Evolutionary conservation across 192 early-diverging fungal species (phyloP).

Genomic region (Backusella morwellensis): DNA sequence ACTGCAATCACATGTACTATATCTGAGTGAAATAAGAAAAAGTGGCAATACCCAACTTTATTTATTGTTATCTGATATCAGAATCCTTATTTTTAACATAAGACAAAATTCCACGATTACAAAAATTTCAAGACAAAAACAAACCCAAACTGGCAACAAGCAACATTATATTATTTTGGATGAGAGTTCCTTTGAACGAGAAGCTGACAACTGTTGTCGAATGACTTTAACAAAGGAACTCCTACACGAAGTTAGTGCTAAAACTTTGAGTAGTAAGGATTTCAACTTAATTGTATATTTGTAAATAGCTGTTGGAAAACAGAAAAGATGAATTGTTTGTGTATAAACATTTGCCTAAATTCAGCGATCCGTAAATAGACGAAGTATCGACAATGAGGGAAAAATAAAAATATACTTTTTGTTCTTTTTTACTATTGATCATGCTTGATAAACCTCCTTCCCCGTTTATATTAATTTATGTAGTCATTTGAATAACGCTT

Average conservation of each 20-base stretch:
- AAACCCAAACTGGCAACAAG: not conserved
- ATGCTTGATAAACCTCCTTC: not conserved
- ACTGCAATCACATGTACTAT: not conserved
- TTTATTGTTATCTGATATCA: slow-evolving; percentile 10
- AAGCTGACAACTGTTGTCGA: not conserved
- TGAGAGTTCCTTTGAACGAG: not conserved
- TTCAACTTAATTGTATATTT: not conserved
- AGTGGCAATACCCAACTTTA: not conserved
- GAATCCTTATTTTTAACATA: not conserved
- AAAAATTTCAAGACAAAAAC: not conserved
- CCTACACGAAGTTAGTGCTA: not conserved
- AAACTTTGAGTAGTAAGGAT: not conserved
- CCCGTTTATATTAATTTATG: not conserved
- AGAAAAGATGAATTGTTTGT: slow-evolving; percentile 6
- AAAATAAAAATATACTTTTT: not conserved
- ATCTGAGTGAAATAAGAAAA: not conserved
- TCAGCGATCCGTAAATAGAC: not conserved
- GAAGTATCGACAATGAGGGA: not conserved
- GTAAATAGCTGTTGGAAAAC: not conserved
- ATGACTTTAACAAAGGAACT: not conserved
- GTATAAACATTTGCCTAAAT: not conserved
- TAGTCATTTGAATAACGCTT: not conserved
- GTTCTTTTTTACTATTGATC: not conserved
- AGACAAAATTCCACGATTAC: not conserved
- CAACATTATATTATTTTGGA: not conserved